Percentiles rank a stretch among this genome's conserved stretches.
Conservation (phyloP, 1,284 basidiomycete genomes). For the Cryptococcus sp. region DNA sequence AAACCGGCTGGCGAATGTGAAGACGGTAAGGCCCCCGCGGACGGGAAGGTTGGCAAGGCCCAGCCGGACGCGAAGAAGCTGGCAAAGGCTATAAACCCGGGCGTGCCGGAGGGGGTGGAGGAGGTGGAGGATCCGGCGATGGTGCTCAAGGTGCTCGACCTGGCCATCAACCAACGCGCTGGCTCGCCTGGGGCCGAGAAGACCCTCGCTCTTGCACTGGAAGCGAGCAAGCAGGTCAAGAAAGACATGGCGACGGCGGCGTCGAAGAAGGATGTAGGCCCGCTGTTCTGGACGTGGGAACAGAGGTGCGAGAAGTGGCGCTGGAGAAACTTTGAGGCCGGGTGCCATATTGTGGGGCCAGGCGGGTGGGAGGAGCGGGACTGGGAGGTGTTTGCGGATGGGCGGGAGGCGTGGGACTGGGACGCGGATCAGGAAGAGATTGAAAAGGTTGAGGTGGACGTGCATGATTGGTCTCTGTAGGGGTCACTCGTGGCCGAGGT, state of each 20-base stretch:
- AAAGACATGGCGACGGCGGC: not conserved
- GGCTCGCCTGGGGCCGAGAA: not conserved
- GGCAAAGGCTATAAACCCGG: not conserved
- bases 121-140: slow-evolving; percentile 7
- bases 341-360: slow-evolving; percentile 22
- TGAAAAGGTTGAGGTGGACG: slow-evolving; percentile 28
- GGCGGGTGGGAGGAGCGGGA: slow-evolving; percentile 42
- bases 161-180: not conserved
- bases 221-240: not conserved
- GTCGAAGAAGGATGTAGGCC: not conserved
- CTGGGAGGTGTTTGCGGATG: slow-evolving; percentile 42
- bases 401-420: slow-evolving; percentile 28
- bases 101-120: slow-evolving; percentile 1
- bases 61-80: not conserved
- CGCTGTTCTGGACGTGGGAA: slow-evolving; percentile 34
- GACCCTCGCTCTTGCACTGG: not conserved
- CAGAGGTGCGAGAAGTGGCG: slow-evolving; percentile 34
- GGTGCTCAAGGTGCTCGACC: slow-evolving; percentile 12
- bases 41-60: not conserved
- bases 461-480: slow-evolving; percentile 37
- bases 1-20: not conserved
- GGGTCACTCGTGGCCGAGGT: not conserved
- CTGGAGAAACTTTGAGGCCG: slow-evolving; percentile 34
- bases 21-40: not conserved
- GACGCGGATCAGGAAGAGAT: slow-evolving; percentile 21